These are phyloP conservation scores for Cyanidiococcus yangmingshanensis DNA, from an alignment of 23 red algal species.

Conservation along the genomic window DNA sequence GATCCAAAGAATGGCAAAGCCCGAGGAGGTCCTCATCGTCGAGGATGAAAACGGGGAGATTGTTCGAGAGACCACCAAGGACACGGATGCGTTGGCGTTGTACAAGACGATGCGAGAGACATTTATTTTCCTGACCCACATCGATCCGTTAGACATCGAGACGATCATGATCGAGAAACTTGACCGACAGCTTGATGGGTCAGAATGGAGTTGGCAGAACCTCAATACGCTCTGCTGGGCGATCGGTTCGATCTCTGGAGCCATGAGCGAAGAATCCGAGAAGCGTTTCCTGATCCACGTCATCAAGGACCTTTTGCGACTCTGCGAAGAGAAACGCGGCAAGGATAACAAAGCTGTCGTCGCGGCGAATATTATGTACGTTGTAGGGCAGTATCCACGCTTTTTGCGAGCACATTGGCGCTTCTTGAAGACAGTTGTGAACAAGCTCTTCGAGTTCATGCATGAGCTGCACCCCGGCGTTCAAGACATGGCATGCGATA, in stretches of 20 bases:
- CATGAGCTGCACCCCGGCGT: constrained; percentile 97
- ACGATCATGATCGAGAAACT: constrained; percentile 89
- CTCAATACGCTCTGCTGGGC: constrained; percentile 99
- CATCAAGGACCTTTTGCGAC: constrained; percentile 89
- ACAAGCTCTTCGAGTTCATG: constrained; percentile 99
- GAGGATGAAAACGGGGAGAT: constrained; percentile 99
- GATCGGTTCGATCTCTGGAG: constrained; percentile 92
- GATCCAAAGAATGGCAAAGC: constrained; percentile 92
- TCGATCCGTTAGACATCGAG: constrained; percentile 79
- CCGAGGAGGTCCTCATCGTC: constrained; percentile 97
- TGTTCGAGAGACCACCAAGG: constrained; percentile 90
- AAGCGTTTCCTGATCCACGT: constrained; percentile 82
- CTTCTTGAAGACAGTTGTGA: constrained; percentile 94
- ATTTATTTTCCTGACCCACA: constrained; percentile 70
- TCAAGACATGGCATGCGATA: constrained; percentile 99
- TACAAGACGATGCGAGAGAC: constrained; percentile 97
- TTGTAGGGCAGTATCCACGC: constrained; percentile 95
- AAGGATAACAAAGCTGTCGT: constrained; percentile 99
- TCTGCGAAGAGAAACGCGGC: constrained; percentile 88
- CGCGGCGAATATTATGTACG: constrained; percentile 98
- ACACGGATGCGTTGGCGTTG: constrained; percentile 86
- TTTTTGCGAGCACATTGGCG: constrained; percentile 97
- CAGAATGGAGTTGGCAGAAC: constrained; percentile 96
- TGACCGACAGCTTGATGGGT: constrained; percentile 60
- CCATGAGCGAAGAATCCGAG: constrained; percentile 91